Conservation (phyloP, 129 eudicot genomes). For the Gnaphalium uliginosum region DNA sequence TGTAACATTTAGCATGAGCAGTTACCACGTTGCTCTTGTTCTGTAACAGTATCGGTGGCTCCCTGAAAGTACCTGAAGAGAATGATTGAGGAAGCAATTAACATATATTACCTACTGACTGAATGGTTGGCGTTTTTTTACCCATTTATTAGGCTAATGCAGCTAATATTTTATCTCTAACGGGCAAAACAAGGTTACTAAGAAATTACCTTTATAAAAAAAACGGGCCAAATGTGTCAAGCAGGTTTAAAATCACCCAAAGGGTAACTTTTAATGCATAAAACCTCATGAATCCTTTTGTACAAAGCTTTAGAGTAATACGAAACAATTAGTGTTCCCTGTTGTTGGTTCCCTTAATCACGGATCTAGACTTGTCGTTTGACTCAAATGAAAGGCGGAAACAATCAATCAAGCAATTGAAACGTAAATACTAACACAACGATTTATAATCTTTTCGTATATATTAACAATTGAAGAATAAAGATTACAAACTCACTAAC, state of each 20-base stretch:
- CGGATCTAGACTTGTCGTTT: too few relatives aligned
- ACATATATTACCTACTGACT: not conserved
- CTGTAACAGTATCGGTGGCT: slow-evolving; percentile 29
- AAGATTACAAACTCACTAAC: too few relatives aligned
- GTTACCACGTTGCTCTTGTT: slow-evolving; percentile 32
- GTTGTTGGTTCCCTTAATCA: too few relatives aligned
- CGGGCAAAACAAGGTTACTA: not conserved
- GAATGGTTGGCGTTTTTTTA: not conserved
- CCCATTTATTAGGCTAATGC: not conserved
- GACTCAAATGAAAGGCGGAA: too few relatives aligned
- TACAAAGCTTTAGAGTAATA: not conserved
- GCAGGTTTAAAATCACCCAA: not conserved
- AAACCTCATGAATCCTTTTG: not conserved
- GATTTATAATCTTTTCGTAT: too few relatives aligned
- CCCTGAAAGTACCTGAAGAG: slow-evolving; percentile 28
- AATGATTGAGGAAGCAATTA: not conserved
- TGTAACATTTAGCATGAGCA: slow-evolving; percentile 30
- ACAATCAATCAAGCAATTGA: too few relatives aligned
- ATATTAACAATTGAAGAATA: too few relatives aligned
- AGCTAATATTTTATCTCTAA: not conserved
- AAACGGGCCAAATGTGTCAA: not conserved
- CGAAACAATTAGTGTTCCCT: too few relatives aligned
- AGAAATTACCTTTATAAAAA: not conserved
- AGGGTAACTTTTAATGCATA: too few relatives aligned
- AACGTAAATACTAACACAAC: too few relatives aligned